Evolutionary conservation across 1,284 basidiomycete genomes (phyloP), one percentile per base, ranked within the genome.

Genomic region (Cryptococcus wingfieldii): DNA sequence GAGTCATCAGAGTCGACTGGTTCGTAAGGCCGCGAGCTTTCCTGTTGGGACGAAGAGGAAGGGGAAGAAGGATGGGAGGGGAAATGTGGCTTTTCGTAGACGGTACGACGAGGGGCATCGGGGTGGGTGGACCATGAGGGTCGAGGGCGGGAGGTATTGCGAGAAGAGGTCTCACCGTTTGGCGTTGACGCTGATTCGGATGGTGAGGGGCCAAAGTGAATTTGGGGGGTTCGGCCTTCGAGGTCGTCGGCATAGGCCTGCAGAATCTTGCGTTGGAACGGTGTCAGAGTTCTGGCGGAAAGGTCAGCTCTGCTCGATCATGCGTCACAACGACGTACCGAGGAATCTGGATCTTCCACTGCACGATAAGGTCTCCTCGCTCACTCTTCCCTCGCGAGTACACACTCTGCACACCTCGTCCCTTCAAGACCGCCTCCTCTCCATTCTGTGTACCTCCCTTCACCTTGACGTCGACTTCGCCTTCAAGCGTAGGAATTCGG

Each of bases 381-480:
- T 76, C 77, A 48, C 94, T 94, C 25, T 67, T 60, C 42, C 72
- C 72, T 63, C 83, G 82, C 50, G 83, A 83, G 73, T 83, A 83
- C 14, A 89, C 81, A 47, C 83, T 82, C 54, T 86, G 81, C 45
- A 98, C 86, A 41, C 96, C 96, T 57, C 90, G 86, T 37, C 87
- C 87, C 78, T 89, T 90, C 67, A 99, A 78, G 14, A 97, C 88
- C 83, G 96, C 95, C 77, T 98, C 93, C 78, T 98, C 92, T 18
- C 93, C 94, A 67, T 89, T 90, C 77, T 98, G 95, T 3, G 96
- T 98, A 46, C 96, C 95, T 38, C 83, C 82, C 47, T 94, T 91
- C 49, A 99, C 85, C 59, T 90, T 87, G 49, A 99, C 90, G 60
- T 98, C 93, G 9, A 98, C 93, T 53, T 96, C 90, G 43, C 94